phyloP scores from a whole-genome alignment of 2,329 filamentous ascomycete genomes.

The Fusarium sp. region DNA sequence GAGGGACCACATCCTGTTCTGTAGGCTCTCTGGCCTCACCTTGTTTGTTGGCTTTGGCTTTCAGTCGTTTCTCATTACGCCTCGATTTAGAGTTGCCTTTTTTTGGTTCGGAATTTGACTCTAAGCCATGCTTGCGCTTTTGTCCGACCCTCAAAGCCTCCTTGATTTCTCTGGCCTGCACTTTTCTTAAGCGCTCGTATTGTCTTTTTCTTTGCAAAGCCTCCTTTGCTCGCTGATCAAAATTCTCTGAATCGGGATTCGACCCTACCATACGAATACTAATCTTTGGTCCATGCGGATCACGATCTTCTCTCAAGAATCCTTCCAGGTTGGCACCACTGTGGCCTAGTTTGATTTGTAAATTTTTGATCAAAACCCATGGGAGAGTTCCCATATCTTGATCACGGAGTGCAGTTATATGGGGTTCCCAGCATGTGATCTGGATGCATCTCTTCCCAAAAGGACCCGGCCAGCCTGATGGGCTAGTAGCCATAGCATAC shows the following conservation, averaged over 20 bases:
- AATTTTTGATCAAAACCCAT: constrained; percentile 75
- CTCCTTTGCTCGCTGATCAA: constrained; percentile 61
- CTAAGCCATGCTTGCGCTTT: constrained; percentile 50
- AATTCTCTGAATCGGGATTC: constrained; percentile 50
- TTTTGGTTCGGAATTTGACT: constrained; percentile 40
- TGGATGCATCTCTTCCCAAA: constrained; percentile 76
- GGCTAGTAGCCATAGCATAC: constrained; percentile 31
- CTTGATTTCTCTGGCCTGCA: constrained; percentile 49
- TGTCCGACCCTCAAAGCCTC: constrained; percentile 50
- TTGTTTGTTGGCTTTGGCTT: constrained; percentile 9
- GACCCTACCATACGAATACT: constrained; percentile 63
- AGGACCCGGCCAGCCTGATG: constrained; percentile 74
- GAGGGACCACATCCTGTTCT: constrained; percentile 40
- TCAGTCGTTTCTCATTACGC: constrained; percentile 33
- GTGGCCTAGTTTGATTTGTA: constrained; percentile 71
- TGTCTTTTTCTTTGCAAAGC: constrained; percentile 70
- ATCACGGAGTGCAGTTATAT: constrained; percentile 66
- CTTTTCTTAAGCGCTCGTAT: constrained; percentile 65
- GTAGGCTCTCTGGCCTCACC: constrained; percentile 6
- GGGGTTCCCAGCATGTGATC: constrained; percentile 75
- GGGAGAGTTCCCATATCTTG: constrained; percentile 63
- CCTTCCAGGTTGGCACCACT: constrained; percentile 73
- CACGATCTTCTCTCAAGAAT: constrained; percentile 70
- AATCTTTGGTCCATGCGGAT: constrained; percentile 56
- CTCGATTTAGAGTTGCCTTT: constrained; percentile 41